Base-by-base conservation (phyloP, 768 basidiomycete species). In the Collybia mongolica region DNA sequence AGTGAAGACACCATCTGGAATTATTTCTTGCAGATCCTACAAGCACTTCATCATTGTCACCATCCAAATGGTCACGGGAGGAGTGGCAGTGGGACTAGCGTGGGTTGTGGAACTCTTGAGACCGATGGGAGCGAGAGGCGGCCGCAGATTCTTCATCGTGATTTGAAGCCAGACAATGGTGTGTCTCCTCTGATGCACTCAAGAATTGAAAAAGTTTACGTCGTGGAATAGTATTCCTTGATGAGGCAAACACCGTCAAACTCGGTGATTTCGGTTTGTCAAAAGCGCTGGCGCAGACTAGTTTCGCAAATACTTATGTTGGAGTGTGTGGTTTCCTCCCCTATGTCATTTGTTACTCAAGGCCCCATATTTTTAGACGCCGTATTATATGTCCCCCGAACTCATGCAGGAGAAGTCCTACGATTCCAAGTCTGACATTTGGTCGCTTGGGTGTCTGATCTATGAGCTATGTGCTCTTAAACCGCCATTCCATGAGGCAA, bases 351-450 rank as follows among this genome's bases (percentile, higher is more conserved):
- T 5, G 2, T 22, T 28, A 17, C 42, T 43, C 32, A 29, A 17
- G 20, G 24, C 28, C 54, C 48, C 18, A 44, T 29, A 2, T n/a
- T 19, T 42, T 32, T 41, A 98, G 94, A 99, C 97, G 2, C 97
- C 97, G 2, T 95, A 98, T 65, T 98, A 99, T 73, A 98, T 99
- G 97, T 97, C 94, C 1, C 97, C 97, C 0, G 96, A 99, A 67
- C 79, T 98, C 28, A 93, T 98, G 82, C 92, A 91, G 72, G 96
- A 98, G 65, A 94, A 92, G 65, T 83, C 92, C 2, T 99, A 99
- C 69, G 97, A 98, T 70, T 88, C 92, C 6, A 99, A 98, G 71
- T 93, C 91, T 0, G 97, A 99, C 62, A 98, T 99, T 42, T 99
- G 97, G 97, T 95, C 93, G 3, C 77, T 98, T 23, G 97, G 97